Evolutionary conservation across 306 rosid species (phyloP).

Genomic region (Quercus suber): DNA sequence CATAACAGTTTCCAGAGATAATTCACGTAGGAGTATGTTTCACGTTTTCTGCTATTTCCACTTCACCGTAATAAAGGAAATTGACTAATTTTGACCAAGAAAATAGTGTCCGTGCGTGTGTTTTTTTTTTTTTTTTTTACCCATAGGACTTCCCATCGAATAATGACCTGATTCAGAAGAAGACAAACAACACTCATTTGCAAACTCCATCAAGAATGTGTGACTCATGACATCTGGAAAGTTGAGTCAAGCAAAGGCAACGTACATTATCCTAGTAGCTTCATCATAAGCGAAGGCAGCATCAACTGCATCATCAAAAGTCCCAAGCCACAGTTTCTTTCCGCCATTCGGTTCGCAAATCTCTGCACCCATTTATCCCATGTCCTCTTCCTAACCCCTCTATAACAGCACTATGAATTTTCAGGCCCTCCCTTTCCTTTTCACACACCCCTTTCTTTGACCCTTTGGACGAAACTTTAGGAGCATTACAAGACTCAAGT

Average conservation of each 20-base stretch:
- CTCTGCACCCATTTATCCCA: slow-evolving; percentile 99
- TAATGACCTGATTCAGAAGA: slow-evolving; percentile 36
- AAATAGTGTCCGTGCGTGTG: no score
- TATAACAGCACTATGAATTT: slow-evolving; percentile 59
- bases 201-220: no score
- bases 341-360: slow-evolving; percentile 82
- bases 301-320: slow-evolving; percentile 59
- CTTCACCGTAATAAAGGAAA: no score
- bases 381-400: slow-evolving; percentile 95
- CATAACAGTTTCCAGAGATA: no score
- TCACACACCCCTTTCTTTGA: slow-evolving; percentile 99
- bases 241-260: slow-evolving; percentile 68
- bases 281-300: slow-evolving; percentile 79
- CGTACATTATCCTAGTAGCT: slow-evolving; percentile 92
- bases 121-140: no score
- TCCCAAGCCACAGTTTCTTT: slow-evolving; percentile 78
- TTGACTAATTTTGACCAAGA: no score
- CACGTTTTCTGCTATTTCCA: no score
- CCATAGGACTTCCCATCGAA: slow-evolving; percentile 33
- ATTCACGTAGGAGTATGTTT: no score
- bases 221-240: slow-evolving; percentile 36
- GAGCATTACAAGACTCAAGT: slow-evolving; percentile 27
- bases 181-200: slow-evolving; percentile 1
- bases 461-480: slow-evolving; percentile 69
- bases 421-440: slow-evolving; percentile 93